These are phyloP conservation scores for Pseudozyma sp. DNA, from an alignment of 1,284 basidiomycete genomes.

Conservation along the genomic window DNA sequence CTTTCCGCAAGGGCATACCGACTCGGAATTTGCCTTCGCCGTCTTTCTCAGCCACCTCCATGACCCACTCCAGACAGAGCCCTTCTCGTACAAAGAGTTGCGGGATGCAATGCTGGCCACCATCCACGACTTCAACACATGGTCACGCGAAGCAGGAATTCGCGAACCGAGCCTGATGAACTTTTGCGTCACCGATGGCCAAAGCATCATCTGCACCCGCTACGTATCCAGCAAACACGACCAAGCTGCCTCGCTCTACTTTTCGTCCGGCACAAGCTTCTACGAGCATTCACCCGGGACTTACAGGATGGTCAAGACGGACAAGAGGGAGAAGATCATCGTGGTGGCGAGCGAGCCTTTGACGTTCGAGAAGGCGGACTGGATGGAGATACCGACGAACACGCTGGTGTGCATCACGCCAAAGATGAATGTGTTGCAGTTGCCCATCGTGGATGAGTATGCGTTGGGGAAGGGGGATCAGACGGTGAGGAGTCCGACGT, in stretches of 20 bases:
- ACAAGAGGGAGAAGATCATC: slow-evolving; percentile 89
- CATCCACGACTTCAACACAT: slow-evolving; percentile 59
- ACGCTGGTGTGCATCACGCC: slow-evolving; percentile 77
- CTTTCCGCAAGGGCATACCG: slow-evolving; percentile 63
- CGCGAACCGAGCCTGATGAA: slow-evolving; percentile 86
- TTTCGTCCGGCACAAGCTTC: slow-evolving; percentile 89
- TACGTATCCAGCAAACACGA: slow-evolving; percentile 92
- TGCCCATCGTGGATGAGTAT: slow-evolving; percentile 90
- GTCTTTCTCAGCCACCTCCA: slow-evolving; percentile 60
- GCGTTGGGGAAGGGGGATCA: slow-evolving; percentile 14
- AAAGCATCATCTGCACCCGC: slow-evolving; percentile 90
- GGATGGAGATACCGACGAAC: slow-evolving; percentile 96
- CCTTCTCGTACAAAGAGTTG: slow-evolving; percentile 53
- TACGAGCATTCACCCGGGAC: slow-evolving; percentile 77
- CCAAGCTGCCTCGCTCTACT: slow-evolving; percentile 95
- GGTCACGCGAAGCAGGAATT: slow-evolving; percentile 56
- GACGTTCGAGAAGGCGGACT: slow-evolving; percentile 82
- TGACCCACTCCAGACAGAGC: slow-evolving; percentile 36
- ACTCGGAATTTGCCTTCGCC: slow-evolving; percentile 63
- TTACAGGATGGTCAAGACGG: slow-evolving; percentile 78
- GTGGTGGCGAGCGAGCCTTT: slow-evolving; percentile 74
- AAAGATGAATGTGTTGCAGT: slow-evolving; percentile 86
- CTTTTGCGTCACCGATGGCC: slow-evolving; percentile 94
- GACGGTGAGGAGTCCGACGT: slow-evolving; percentile 38
- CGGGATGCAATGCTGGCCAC: slow-evolving; percentile 60